Evolutionary conservation across 805 yeast genomes (phyloP).

Genomic region (Metschnikowia proteae): DNA sequence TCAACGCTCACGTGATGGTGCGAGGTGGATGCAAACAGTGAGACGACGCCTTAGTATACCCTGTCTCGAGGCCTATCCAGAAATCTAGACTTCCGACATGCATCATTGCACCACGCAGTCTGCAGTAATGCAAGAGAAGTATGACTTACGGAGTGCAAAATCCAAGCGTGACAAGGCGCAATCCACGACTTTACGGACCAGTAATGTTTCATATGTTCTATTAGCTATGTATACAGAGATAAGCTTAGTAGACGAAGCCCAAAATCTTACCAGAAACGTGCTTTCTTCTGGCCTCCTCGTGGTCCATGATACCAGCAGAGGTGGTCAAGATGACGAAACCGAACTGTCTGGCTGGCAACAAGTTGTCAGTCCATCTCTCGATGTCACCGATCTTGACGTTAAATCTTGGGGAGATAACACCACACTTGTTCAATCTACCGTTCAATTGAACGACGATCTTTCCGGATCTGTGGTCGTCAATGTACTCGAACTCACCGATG

Average conservation of each 20-base stretch:
- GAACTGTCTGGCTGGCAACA: conserved; percentile 98
- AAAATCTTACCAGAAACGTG: conserved; percentile 98
- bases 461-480: conserved; percentile 36
- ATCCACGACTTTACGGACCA: neutral
- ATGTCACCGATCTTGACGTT: conserved; percentile 93
- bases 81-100: too few species aligned
- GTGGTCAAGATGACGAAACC: conserved; percentile 98
- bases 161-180: too few species aligned
- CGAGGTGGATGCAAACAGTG: too few species aligned
- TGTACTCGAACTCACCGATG: conserved; percentile 37
- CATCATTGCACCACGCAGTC: too few species aligned
- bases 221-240: conserved; percentile 48
- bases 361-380: conserved; percentile 98
- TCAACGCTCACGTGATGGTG: too few species aligned
- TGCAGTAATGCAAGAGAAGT: too few species aligned
- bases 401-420: conserved; percentile 98
- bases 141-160: too few species aligned
- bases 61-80: too few species aligned
- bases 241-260: conserved; percentile 86
- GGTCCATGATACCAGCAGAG: conserved; percentile 99
- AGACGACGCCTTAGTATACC: too few species aligned
- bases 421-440: conserved; percentile 68
- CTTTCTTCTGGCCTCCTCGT: conserved; percentile 99
- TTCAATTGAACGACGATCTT: conserved; percentile 35
- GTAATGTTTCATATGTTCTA: conserved; percentile 1